Evolutionary conservation across 2,329 filamentous ascomycete genomes (phyloP).

Genomic region (Amesomyces nigricolor): DNA sequence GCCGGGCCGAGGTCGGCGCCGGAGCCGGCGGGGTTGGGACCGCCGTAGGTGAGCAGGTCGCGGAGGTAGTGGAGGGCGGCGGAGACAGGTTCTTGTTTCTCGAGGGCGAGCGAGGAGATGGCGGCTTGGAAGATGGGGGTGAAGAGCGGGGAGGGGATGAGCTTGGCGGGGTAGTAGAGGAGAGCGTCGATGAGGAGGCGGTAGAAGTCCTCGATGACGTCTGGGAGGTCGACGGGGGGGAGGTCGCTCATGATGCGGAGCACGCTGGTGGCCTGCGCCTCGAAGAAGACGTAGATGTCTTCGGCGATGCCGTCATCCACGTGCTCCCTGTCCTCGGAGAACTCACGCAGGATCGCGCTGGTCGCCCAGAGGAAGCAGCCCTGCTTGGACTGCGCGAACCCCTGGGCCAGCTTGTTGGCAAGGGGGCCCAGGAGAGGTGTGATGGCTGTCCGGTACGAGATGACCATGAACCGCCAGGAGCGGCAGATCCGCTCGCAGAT

Average conservation of each 20-base stretch:
- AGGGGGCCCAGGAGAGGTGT: slow-evolving; percentile 76
- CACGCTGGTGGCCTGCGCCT: slow-evolving; percentile 86
- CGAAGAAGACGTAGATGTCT: slow-evolving; percentile 90
- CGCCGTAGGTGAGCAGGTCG: slow-evolving; percentile 84
- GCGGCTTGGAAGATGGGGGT: slow-evolving; percentile 81
- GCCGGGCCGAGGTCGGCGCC: slow-evolving; percentile 52
- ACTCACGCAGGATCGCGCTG: slow-evolving; percentile 88
- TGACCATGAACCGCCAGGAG: slow-evolving; percentile 95
- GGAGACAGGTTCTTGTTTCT: slow-evolving; percentile 86
- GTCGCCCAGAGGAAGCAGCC: slow-evolving; percentile 99
- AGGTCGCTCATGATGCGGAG: slow-evolving; percentile 83
- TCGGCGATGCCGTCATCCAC: slow-evolving; percentile 77
- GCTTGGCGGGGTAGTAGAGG: slow-evolving; percentile 82
- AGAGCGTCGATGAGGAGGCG: slow-evolving; percentile 85
- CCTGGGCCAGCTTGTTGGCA: slow-evolving; percentile 80
- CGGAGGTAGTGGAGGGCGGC: slow-evolving; percentile 90
- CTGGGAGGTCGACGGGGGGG: slow-evolving; percentile 65
- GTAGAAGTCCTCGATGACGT: slow-evolving; percentile 95
- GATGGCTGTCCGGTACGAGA: slow-evolving; percentile 88
- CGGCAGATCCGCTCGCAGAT: slow-evolving; percentile 91
- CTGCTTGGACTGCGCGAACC: slow-evolving; percentile 80
- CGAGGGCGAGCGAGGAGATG: slow-evolving; percentile 76
- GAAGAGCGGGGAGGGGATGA: slow-evolving; percentile 74
- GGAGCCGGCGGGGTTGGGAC: slow-evolving; percentile 63
- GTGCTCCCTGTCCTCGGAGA: slow-evolving; percentile 81